A percentile compares a stretch with the other conserved stretches of the same genome.
Evolutionary conservation across 257 asterid species (phyloP).

Genomic region (Solanum rostratum): DNA sequence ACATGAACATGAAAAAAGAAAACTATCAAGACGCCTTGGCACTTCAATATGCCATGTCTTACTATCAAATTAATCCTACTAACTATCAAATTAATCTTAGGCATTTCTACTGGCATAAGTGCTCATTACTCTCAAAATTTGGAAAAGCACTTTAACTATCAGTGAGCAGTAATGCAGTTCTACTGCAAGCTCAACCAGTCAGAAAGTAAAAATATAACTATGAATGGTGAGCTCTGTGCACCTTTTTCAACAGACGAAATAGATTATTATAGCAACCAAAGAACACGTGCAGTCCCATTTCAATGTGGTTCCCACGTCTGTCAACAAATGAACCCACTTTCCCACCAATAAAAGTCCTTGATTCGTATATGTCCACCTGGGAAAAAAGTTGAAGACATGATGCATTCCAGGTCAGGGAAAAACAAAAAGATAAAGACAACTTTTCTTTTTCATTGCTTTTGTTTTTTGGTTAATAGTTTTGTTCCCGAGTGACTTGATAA

Average conservation of each 20-base stretch:
- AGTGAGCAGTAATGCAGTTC: not conserved
- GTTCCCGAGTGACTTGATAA: not conserved
- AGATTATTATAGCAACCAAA: conserved; percentile 98
- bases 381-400: conserved; percentile 2
- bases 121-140: not conserved
- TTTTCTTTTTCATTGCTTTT: not conserved
- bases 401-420: not conserved
- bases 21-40: not conserved
- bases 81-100: not conserved
- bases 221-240: conserved; percentile 9
- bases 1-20: not conserved
- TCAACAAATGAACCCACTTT: conserved; percentile 99
- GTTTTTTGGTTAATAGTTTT: not conserved
- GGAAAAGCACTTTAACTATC: not conserved
- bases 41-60: not conserved
- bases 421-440: not conserved
- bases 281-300: conserved; percentile 98
- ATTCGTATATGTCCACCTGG: conserved; percentile 98
- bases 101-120: not conserved
- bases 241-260: conserved; percentile 96
- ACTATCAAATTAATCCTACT: not conserved
- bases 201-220: not conserved
- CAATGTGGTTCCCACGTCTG: conserved; percentile 82
- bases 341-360: conserved; percentile 86
- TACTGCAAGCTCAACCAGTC: not conserved